These are phyloP conservation scores for Gypsophila paniculata DNA, from an alignment of 179 eudicot genomes.

Conservation along the genomic window DNA sequence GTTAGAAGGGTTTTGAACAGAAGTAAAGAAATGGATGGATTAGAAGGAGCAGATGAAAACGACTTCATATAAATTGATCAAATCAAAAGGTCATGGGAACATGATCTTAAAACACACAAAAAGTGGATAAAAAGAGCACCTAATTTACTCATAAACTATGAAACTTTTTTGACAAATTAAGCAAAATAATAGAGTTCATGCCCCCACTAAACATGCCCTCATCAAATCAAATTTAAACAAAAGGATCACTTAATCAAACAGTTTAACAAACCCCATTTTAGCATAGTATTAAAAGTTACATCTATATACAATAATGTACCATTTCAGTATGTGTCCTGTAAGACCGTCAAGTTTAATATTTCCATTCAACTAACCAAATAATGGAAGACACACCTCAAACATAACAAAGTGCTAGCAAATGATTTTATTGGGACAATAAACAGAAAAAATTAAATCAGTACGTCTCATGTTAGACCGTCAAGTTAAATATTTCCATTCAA, in stretches of 20 bases:
- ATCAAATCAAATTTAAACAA: neutral
- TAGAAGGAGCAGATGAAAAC: neutral
- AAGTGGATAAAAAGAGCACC: neutral
- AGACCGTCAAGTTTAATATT: too few species aligned
- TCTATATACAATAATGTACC: neutral
- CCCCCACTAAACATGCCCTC: constrained; percentile 6
- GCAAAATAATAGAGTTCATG: neutral
- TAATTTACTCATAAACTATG: neutral
- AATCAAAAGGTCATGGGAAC: constrained; percentile 10
- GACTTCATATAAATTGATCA: neutral
- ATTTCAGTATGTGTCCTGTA: too few species aligned
- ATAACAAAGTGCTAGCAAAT: too few species aligned
- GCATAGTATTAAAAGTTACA: neutral
- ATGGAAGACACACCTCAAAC: too few species aligned
- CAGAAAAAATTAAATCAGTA: too few species aligned
- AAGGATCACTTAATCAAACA: neutral
- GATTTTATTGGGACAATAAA: too few species aligned
- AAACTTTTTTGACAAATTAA: constrained; percentile 13
- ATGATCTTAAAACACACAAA: neutral
- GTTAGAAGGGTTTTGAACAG: too few species aligned
- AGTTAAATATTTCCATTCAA: neutral
- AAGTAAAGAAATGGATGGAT: too few species aligned
- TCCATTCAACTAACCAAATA: too few species aligned
- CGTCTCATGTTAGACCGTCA: too few species aligned
- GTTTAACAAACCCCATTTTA: neutral